Evolutionary conservation across 345 rosid genomes (phyloP), one percentile per base, ranked within the genome.

Genomic region (Sonneratia alba): DNA sequence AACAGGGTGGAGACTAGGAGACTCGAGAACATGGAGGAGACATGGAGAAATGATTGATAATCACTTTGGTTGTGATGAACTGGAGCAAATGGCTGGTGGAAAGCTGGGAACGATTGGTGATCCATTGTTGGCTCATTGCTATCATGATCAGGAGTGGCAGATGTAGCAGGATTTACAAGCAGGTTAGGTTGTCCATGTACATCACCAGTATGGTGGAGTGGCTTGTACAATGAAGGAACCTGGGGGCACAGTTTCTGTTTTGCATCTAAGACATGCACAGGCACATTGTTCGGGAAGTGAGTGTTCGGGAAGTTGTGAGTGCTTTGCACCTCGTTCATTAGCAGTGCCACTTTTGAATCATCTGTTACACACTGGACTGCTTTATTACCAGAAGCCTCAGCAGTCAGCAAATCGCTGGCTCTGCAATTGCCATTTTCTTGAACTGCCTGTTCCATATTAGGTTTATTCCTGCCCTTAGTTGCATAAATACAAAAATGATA

Each of bases 11-110:
- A 89, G 68, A 83, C 79, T 67, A 94, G 47, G 56, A 85, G 95
- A 80, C 84, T 88, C 15, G 93, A 86, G 86, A 89, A 93, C 10
- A 88, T 74, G 63, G 97, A 87, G 57, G 97, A 87, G 3, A 83
- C 75, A 36, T 88, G 94, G 70, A 85, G 87, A 81, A 86, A 86
- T n/a, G 91, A 87, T 77, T 70, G 83, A 71, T 84, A 86, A 79
- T 85, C 96, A 77, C 88, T 86, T 76, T 84, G 93, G 73, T 81
- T 81, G 77, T 77, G 86, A 67, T 61, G 79, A 74, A 81, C 57
- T 65, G 86, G 75, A 66, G 45, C 64, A 66, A 86, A 84, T 73
- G 86, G 81, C 59, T 86, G 79, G 76, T 85, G 92, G 79, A 82
- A 85, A 51, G 77, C 75, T 15, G 88, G 89, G 84, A 83, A 83